Percentiles rank a stretch among this genome's conserved stretches.
Evolutionary conservation across 1,284 basidiomycete genomes (phyloP).

Genomic region (Somion occarium): DNA sequence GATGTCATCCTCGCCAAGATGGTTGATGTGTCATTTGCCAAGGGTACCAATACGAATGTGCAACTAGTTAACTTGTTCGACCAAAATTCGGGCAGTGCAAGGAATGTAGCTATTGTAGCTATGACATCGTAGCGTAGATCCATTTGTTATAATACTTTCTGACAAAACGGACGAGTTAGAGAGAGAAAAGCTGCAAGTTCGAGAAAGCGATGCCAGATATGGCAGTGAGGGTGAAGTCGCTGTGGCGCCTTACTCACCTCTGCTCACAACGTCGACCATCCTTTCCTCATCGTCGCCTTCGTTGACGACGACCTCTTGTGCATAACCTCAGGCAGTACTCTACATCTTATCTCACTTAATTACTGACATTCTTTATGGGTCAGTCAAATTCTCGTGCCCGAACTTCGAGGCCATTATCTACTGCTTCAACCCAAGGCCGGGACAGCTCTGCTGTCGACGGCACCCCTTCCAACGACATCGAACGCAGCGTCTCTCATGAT

Average conservation of each 20-base stretch:
- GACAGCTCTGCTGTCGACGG: neutral
- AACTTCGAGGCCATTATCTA: conserved; percentile 3
- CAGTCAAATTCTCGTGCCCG: conserved; percentile 15
- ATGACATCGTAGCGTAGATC: conserved; percentile 15
- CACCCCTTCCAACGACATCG: neutral
- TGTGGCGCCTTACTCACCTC: conserved; percentile 2
- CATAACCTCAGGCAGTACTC: conserved; percentile 4
- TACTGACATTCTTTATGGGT: conserved; percentile 11
- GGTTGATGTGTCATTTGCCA: neutral
- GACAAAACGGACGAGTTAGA: conserved; percentile 1
- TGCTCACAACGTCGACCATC: conserved; percentile 5
- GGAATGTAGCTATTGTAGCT: conserved; percentile 57
- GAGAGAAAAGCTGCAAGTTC: too few relatives aligned
- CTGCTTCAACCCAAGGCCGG: conserved; percentile 1
- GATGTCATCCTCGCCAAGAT: neutral
- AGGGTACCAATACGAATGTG: conserved; percentile 27
- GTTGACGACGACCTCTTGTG: conserved; percentile 8
- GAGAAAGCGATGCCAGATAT: neutral
- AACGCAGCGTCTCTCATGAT: neutral
- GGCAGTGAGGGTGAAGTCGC: conserved; percentile 1
- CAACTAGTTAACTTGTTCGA: conserved; percentile 61
- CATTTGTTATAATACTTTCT: neutral
- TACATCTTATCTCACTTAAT: conserved; percentile 7
- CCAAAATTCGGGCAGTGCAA: conserved; percentile 57
- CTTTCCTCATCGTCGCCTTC: conserved; percentile 10